Conservation (phyloP, 2,329 filamentous ascomycete genomes). For the Chaetomiaceae sp. region DNA sequence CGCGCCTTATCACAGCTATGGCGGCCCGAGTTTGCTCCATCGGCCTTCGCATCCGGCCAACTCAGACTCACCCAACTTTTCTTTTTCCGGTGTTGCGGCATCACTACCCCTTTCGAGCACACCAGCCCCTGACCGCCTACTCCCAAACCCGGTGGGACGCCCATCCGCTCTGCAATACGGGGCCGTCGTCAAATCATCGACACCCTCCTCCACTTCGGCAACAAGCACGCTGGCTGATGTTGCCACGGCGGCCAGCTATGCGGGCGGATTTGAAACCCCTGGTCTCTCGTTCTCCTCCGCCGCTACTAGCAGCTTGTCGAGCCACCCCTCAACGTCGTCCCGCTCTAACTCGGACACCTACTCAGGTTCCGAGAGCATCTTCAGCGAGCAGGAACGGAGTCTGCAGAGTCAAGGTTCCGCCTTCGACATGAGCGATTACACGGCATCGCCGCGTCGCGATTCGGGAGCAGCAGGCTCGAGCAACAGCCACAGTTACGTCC, state of each 20-base stretch:
- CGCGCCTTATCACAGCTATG: constrained; percentile 31
- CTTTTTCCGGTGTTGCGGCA: constrained; percentile 40
- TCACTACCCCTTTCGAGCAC: constrained; percentile 35
- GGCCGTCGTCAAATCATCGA: constrained; percentile 22
- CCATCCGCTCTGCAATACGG: constrained; percentile 31
- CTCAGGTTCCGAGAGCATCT: constrained; percentile 23
- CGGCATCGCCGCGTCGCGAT: constrained; percentile 28
- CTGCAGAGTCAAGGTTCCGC: constrained; percentile 27
- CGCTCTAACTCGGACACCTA: constrained; percentile 21
- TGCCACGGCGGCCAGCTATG: constrained; percentile 28
- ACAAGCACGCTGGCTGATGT: constrained; percentile 28
- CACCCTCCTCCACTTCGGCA: background rate
- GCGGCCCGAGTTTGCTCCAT: constrained; percentile 32
- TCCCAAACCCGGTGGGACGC: constrained; percentile 36
- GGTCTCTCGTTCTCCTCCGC: constrained; percentile 15
- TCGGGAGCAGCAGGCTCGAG: constrained; percentile 18
- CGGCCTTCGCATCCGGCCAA: constrained; percentile 27
- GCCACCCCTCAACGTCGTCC: constrained; percentile 15
- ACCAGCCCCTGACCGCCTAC: constrained; percentile 28
- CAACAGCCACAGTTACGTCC: constrained; percentile 16
- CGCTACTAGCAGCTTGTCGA: constrained; percentile 6
- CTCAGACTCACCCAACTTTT: constrained; percentile 36
- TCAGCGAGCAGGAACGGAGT: constrained; percentile 28
- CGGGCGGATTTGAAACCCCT: constrained; percentile 18
- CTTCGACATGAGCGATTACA: constrained; percentile 28